phyloP scores from a whole-genome alignment of 495 filamentous ascomycete species.

The Penicillium psychrofluorescens region DNA sequence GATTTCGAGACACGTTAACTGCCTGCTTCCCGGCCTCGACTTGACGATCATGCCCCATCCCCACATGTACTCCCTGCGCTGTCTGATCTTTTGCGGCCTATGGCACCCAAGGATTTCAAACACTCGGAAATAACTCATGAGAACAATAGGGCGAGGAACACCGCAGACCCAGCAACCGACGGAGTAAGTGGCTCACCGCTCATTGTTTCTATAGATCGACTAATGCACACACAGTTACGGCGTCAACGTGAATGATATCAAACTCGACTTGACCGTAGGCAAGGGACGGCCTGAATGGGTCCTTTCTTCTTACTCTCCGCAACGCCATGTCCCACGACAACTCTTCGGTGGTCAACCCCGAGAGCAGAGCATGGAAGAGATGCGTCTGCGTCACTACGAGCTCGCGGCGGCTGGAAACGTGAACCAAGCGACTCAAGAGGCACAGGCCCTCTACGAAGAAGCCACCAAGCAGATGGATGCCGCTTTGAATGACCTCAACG shows the following conservation, averaged over 20 bases:
- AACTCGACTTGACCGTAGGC: conserved; percentile 49
- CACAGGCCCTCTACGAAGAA: conserved; percentile 47
- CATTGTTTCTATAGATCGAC: background rate
- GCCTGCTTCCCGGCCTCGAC: no score
- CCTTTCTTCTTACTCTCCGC: conserved; percentile 76
- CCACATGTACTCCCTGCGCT: background rate
- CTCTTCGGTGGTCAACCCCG: conserved; percentile 71
- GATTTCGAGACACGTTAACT: no score
- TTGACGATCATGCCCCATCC: no score
- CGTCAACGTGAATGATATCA: conserved; percentile 50
- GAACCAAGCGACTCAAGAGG: conserved; percentile 59
- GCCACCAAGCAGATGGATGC: conserved; percentile 63
- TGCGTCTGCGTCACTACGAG: conserved; percentile 62
- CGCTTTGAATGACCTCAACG: conserved; percentile 57
- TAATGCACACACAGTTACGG: conserved; percentile 34
- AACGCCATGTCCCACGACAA: conserved; percentile 62
- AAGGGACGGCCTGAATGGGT: conserved; percentile 70
- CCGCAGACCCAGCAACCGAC: conserved; percentile 13
- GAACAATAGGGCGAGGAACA: conserved; percentile 8
- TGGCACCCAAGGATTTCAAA: no score
- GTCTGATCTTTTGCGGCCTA: background rate
- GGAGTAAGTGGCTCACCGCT: conserved; percentile 20
- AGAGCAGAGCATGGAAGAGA: conserved; percentile 80
- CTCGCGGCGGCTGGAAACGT: conserved; percentile 50
- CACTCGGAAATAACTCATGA: background rate